phyloP scores from a whole-genome alignment of 768 basidiomycete species.

The Pisolithus marmoratus region DNA sequence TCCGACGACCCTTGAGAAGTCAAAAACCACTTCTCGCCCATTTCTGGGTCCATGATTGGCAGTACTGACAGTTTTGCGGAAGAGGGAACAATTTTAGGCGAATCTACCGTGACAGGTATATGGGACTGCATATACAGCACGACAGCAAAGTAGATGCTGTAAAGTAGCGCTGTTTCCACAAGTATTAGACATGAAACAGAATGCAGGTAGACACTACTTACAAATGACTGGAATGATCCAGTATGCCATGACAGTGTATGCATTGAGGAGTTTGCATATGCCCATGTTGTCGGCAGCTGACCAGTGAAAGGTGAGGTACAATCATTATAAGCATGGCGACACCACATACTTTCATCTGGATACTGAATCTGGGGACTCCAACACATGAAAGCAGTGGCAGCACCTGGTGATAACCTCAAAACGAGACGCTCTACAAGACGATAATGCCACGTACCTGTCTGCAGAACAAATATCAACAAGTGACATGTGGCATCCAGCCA shows the following conservation, averaged over 20 bases:
- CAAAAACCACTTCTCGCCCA: conserved; percentile 1
- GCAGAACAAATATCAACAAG: conserved; percentile 37
- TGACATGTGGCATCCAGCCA: conserved; percentile 54
- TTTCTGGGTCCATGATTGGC: conserved; percentile 17
- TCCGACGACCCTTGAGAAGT: conserved; percentile 2
- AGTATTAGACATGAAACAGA: not conserved
- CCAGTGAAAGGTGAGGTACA: not conserved
- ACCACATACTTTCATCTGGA: conserved; percentile 33
- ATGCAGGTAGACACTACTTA: conserved; percentile 27
- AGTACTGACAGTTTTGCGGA: conserved; percentile 7
- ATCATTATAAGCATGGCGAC: not conserved
- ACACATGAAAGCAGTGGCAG: conserved; percentile 37
- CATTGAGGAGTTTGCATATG: conserved; percentile 43
- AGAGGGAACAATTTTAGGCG: not conserved
- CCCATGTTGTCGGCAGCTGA: conserved; percentile 36
- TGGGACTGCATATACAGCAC: conserved; percentile 33
- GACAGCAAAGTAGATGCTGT: conserved; percentile 35
- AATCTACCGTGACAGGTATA: conserved; percentile 14
- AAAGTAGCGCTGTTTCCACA: conserved; percentile 33
- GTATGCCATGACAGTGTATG: conserved; percentile 44
- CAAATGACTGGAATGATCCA: conserved; percentile 51
- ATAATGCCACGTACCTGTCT: conserved; percentile 36
- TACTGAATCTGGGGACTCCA: conserved; percentile 42
- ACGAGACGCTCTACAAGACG: not conserved
- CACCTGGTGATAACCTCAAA: conserved; percentile 24